phyloP scores from a whole-genome alignment of 306 rosid species.

The Vigna nakashimae region DNA sequence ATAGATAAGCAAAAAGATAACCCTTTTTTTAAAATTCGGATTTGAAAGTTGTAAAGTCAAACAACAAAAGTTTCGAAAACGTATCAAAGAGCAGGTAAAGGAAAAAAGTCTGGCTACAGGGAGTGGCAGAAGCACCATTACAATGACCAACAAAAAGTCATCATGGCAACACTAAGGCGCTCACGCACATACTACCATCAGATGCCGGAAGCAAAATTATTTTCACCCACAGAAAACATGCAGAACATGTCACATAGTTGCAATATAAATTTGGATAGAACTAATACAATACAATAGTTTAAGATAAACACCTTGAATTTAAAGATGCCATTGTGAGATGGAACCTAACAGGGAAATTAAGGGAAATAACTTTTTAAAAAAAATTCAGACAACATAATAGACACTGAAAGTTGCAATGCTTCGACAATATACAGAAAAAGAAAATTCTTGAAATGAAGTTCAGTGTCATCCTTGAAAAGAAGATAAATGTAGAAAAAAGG shows the following conservation, averaged over 20 bases:
- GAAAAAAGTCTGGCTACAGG: background rate
- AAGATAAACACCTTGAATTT: background rate
- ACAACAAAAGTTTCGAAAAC: conserved; percentile 17
- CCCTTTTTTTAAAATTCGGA: background rate
- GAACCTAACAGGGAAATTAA: background rate
- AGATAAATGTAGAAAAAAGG: background rate
- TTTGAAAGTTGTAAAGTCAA: conserved; percentile 21
- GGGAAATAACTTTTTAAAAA: background rate
- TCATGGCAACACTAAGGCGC: background rate
- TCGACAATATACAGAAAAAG: background rate
- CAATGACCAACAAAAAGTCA: background rate
- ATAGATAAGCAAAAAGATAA: background rate
- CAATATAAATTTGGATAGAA: background rate
- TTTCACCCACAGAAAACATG: conserved; percentile 1
- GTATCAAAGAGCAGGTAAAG: conserved; percentile 23
- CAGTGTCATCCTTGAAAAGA: conserved; percentile 6
- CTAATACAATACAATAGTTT: background rate
- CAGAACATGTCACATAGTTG: background rate
- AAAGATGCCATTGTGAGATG: background rate
- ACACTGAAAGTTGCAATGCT: background rate
- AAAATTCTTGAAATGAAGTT: background rate
- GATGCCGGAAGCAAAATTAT: background rate
- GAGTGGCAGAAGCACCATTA: background rate
- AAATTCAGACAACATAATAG: background rate
- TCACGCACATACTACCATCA: conserved; percentile 31